These are phyloP conservation scores for Esteya vermicola DNA, from an alignment of 2,329 filamentous ascomycete species.

Conservation along the genomic window DNA sequence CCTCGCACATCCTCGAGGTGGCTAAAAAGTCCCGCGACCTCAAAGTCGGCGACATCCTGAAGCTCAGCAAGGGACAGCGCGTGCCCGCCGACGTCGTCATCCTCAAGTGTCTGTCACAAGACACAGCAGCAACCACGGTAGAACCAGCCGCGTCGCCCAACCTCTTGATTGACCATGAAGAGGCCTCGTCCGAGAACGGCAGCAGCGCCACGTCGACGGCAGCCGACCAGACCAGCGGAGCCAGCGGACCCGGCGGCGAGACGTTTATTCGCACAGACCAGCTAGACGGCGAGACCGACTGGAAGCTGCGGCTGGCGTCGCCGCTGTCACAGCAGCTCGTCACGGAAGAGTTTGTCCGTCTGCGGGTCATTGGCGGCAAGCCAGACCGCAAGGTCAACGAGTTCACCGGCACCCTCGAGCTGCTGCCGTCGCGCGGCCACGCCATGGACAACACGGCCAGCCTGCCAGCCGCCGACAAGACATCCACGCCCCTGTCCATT, in stretches of 20 bases:
- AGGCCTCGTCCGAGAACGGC: slow-evolving; percentile 9
- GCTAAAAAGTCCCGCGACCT: slow-evolving; percentile 75
- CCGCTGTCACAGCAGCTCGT: slow-evolving; percentile 70
- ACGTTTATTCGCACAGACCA: slow-evolving; percentile 97
- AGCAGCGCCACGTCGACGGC: slow-evolving; percentile 12
- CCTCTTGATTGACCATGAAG: slow-evolving; percentile 2
- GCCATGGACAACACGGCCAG: slow-evolving; percentile 19
- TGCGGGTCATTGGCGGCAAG: slow-evolving; percentile 68
- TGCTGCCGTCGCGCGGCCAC: slow-evolving; percentile 41
- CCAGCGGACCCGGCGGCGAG: slow-evolving; percentile 49
- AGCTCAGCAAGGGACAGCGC: slow-evolving; percentile 80
- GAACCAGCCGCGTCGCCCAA: slow-evolving; percentile 18
- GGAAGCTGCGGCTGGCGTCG: slow-evolving; percentile 86
- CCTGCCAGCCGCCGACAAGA: neutral
- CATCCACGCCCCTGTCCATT: slow-evolving; percentile 60
- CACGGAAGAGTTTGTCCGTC: slow-evolving; percentile 53
- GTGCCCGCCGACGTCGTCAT: slow-evolving; percentile 92
- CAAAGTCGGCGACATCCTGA: slow-evolving; percentile 90
- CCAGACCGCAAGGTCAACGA: slow-evolving; percentile 92
- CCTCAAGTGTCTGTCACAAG: slow-evolving; percentile 50
- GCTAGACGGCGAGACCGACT: slow-evolving; percentile 93
- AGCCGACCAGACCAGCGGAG: neutral
- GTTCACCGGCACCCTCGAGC: slow-evolving; percentile 77
- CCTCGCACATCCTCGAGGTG: slow-evolving; percentile 47
- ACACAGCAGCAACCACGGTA: slow-evolving; percentile 17